These are phyloP conservation scores for Clavispora santaluciae DNA, from an alignment of 805 yeast genomes.

Conservation along the genomic window DNA sequence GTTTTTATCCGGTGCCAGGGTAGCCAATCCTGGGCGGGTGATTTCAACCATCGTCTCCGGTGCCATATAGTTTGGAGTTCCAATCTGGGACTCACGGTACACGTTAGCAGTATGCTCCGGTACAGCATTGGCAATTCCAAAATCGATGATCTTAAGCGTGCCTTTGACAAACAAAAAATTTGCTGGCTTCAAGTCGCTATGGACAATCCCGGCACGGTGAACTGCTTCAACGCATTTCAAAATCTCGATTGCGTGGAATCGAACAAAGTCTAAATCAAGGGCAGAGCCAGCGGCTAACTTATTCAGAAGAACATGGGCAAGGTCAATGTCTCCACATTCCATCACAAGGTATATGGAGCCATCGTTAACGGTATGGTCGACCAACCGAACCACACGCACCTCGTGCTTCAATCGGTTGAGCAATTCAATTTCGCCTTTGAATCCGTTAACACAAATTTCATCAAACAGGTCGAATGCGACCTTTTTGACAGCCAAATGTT, in stretches of 20 bases:
- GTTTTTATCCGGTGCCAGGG: constrained; percentile 12
- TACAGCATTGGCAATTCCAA: constrained; percentile 92
- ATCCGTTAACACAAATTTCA: constrained; percentile 65
- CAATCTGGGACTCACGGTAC: constrained; percentile 85
- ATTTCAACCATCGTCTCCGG: constrained; percentile 85
- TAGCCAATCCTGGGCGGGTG: constrained; percentile 18
- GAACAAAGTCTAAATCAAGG: constrained; percentile 69
- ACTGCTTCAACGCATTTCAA: constrained; percentile 80
- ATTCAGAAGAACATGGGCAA: constrained; percentile 71
- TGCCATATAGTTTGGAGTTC: constrained; percentile 97
- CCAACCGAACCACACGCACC: constrained; percentile 70
- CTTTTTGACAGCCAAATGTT: constrained; percentile 71
- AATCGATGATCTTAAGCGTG: constrained; percentile 80
- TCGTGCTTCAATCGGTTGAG: constrained; percentile 52
- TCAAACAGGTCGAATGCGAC: constrained; percentile 81
- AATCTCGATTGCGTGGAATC: constrained; percentile 75
- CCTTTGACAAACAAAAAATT: constrained; percentile 78
- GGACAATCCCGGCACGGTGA: constrained; percentile 83
- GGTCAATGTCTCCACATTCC: constrained; percentile 94
- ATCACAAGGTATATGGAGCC: constrained; percentile 68
- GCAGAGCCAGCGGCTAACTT: constrained; percentile 39
- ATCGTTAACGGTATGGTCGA: constrained; percentile 66
- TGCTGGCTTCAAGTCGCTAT: constrained; percentile 70
- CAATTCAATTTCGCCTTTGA: constrained; percentile 86
- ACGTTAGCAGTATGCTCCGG: constrained; percentile 89